phyloP scores from a whole-genome alignment of 768 basidiomycete genomes.

The Tephrocybe sp. region DNA sequence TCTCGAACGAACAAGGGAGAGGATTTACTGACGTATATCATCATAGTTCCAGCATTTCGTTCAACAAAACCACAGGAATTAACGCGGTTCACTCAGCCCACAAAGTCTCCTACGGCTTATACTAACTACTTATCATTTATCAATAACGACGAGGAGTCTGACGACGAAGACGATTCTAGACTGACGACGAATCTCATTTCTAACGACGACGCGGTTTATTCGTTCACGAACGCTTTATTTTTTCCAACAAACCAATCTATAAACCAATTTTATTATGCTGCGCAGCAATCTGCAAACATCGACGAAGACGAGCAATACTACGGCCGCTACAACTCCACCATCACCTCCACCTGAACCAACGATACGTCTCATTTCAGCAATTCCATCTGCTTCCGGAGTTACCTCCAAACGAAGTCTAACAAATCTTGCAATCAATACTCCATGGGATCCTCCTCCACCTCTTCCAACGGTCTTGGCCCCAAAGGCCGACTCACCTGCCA shows the following conservation, averaged over 20 bases:
- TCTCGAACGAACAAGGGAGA: background rate
- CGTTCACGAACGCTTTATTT: slow-evolving; percentile 10
- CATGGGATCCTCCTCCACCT: slow-evolving; percentile 31
- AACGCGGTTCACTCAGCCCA: slow-evolving; percentile 23
- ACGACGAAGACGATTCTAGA: slow-evolving; percentile 11
- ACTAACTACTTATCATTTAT: slow-evolving; percentile 17
- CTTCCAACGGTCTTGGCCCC: slow-evolving; percentile 25
- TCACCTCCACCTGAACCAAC: slow-evolving; percentile 47
- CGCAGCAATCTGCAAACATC: slow-evolving; percentile 15
- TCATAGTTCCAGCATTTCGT: slow-evolving; percentile 16
- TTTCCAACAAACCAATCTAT: slow-evolving; percentile 9
- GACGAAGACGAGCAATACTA: slow-evolving; percentile 16
- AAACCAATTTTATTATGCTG: slow-evolving; percentile 5
- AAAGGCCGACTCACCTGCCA: slow-evolving; percentile 22
- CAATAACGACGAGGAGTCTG: slow-evolving; percentile 6
- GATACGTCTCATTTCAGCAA: slow-evolving; percentile 69
- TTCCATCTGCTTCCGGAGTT: slow-evolving; percentile 51
- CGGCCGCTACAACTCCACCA: slow-evolving; percentile 23
- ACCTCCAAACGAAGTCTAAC: slow-evolving; percentile 34
- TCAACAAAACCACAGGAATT: slow-evolving; percentile 20
- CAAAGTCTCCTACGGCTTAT: slow-evolving; percentile 19
- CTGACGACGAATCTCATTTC: slow-evolving; percentile 8
- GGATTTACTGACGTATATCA: background rate
- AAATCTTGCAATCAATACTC: slow-evolving; percentile 32
- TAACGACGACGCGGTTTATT: slow-evolving; percentile 10